A percentile compares a stretch with the other conserved stretches of the same genome.
phyloP scores from a whole-genome alignment of 1,139 yeast species.

The Suhomyces bolitotheri region DNA sequence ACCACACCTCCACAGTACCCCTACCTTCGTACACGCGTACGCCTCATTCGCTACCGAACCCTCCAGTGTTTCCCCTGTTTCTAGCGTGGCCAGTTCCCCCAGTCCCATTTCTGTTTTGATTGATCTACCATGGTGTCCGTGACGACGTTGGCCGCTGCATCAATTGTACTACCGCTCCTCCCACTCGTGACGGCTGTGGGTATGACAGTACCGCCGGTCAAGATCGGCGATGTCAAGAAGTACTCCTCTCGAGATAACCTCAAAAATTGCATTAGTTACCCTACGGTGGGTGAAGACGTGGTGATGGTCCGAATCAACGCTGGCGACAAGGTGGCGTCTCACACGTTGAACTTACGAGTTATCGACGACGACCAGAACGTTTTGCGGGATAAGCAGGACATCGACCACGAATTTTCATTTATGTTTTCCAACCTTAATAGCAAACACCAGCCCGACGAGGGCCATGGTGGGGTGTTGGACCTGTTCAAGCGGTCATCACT shows the following conservation, averaged over 20 bases:
- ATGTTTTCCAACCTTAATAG: constrained; percentile 40
- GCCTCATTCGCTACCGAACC: too few species aligned
- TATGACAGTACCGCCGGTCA: constrained; percentile 24
- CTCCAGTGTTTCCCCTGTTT: too few species aligned
- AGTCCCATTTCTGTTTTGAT: too few species aligned
- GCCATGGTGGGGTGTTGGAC: constrained; percentile 1
- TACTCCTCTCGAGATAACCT: constrained; percentile 32
- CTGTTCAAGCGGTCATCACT: constrained; percentile 14
- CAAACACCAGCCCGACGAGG: constrained; percentile 5
- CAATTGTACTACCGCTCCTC: constrained; percentile 6
- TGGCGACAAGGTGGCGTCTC: constrained; percentile 37
- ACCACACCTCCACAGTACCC: too few species aligned
- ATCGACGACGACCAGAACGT: constrained; percentile 41
- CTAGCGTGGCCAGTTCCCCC: too few species aligned
- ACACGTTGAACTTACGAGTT: constrained; percentile 36
- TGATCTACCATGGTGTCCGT: constrained; percentile 12
- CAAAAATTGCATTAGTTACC: constrained; percentile 40
- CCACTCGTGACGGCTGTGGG: constrained; percentile 20
- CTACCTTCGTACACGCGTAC: too few species aligned
- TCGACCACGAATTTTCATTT: constrained; percentile 30
- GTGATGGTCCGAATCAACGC: constrained; percentile 33
- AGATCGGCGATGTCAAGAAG: constrained; percentile 26
- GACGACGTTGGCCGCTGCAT: constrained; percentile 4
- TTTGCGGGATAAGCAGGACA: constrained; percentile 33
- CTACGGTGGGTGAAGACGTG: constrained; percentile 40